phyloP scores from a whole-genome alignment of 1,139 yeast species.

The Saccharomycopsis crataegensis region DNA sequence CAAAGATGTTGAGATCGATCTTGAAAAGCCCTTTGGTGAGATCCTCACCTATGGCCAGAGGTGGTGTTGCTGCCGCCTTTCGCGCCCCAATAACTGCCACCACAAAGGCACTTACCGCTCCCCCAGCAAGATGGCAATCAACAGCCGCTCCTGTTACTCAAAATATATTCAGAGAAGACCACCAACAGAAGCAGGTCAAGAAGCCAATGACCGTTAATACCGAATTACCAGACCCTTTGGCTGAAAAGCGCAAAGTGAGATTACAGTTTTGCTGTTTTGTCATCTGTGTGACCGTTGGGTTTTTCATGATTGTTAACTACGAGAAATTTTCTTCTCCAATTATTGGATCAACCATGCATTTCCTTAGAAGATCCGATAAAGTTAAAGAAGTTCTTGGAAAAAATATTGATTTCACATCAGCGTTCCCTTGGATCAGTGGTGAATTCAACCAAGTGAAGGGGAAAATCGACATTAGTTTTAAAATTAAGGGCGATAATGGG shows the following conservation, averaged over 20 bases:
- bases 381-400: constrained; percentile 67
- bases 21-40: no score
- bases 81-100: not conserved
- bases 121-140: constrained; percentile 14
- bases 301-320: constrained; percentile 76
- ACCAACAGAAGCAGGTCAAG: constrained; percentile 14
- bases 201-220: constrained; percentile 53
- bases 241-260: constrained; percentile 43
- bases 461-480: constrained; percentile 61
- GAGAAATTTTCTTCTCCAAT: constrained; percentile 87
- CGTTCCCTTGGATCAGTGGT: constrained; percentile 90
- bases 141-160: constrained; percentile 8
- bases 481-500: constrained; percentile 56
- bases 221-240: constrained; percentile 71
- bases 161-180: not conserved
- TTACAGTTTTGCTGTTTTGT: constrained; percentile 54
- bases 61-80: not conserved
- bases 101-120: not conserved
- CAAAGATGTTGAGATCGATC: no score
- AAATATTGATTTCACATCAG: constrained; percentile 58
- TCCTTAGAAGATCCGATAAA: constrained; percentile 66
- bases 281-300: constrained; percentile 54
- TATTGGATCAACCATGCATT: constrained; percentile 79
- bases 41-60: not conserved
- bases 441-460: constrained; percentile 79